A percentile compares a stretch with the other conserved stretches of the same genome.
phyloP scores from a whole-genome alignment of 1,284 basidiomycete genomes.

The Irpex sp. region DNA sequence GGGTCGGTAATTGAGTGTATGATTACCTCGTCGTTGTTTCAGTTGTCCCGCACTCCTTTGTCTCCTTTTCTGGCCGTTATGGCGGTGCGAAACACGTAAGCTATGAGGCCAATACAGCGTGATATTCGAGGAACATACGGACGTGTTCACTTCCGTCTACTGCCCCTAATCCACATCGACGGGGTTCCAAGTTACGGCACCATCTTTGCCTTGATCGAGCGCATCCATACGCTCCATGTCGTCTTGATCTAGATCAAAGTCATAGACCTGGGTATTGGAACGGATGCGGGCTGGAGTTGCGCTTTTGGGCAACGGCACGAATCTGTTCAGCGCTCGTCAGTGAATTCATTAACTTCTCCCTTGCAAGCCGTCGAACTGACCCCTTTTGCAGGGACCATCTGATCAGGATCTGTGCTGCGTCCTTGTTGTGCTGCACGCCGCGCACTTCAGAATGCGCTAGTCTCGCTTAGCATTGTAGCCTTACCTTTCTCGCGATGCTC shows the following conservation, averaged over 20 bases:
- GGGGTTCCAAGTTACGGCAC: conserved; percentile 51
- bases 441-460: background rate
- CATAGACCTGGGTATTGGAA: conserved; percentile 49
- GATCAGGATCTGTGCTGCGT: conserved; percentile 59
- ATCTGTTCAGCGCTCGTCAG: conserved; percentile 26
- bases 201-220: conserved; percentile 44
- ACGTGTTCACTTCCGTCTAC: background rate
- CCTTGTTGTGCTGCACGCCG: conserved; percentile 34
- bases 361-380: conserved; percentile 17
- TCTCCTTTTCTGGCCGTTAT: background rate
- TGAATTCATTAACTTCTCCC: background rate
- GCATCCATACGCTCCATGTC: conserved; percentile 49
- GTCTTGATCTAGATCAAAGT: conserved; percentile 46
- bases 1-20: background rate
- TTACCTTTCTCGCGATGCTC: conserved; percentile 39
- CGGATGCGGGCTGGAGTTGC: conserved; percentile 46
- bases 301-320: conserved; percentile 54
- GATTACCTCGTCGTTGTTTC: background rate
- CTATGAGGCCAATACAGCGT: background rate
- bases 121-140: too few relatives aligned
- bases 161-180: conserved; percentile 31
- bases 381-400: conserved; percentile 68
- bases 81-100: background rate
- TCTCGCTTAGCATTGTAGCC: background rate
- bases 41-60: background rate